These are phyloP conservation scores for Chlamydomonas sp. DNA, from an alignment of 139 green algal species.

Conservation along the genomic window DNA sequence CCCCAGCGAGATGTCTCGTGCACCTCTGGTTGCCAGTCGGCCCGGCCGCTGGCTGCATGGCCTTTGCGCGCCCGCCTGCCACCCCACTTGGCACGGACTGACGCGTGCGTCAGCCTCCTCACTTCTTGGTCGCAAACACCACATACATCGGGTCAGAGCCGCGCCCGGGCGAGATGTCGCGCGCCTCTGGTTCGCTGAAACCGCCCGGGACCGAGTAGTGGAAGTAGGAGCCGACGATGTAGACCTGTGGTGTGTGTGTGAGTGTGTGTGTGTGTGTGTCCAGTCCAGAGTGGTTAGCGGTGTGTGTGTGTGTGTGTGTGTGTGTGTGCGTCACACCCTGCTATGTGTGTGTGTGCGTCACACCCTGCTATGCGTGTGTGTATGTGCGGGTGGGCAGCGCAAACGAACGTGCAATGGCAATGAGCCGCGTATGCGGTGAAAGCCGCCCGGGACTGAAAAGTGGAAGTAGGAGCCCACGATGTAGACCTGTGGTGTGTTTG, in stretches of 20 bases:
- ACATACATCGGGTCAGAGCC: slow-evolving; percentile 48
- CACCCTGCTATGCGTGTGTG: neutral
- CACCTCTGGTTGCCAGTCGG: too few relatives aligned
- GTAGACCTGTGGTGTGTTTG: slow-evolving; percentile 55
- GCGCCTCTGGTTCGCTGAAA: slow-evolving; percentile 47
- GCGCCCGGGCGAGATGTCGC: slow-evolving; percentile 3
- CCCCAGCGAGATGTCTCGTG: too few relatives aligned
- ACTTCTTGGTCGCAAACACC: slow-evolving; percentile 30
- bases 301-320: too few relatives aligned
- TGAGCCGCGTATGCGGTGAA: slow-evolving; percentile 16
- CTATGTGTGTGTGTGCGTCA: neutral
- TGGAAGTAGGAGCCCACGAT: slow-evolving; percentile 91
- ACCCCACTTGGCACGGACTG: too few relatives aligned
- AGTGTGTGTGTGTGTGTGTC: neutral
- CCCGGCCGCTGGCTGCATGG: too few relatives aligned
- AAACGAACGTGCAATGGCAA: neutral
- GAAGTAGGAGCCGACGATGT: slow-evolving; percentile 86
- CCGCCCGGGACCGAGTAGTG: slow-evolving; percentile 76
- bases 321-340: neutral
- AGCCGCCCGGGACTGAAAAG: slow-evolving; percentile 73
- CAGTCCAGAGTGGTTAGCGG: too few relatives aligned
- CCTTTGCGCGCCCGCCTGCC: too few relatives aligned
- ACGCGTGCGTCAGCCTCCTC: too few relatives aligned
- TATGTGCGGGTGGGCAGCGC: neutral
- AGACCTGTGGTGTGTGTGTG: slow-evolving; percentile 45